A percentile compares a stretch with the other conserved stretches of the same genome.
These are phyloP conservation scores for Wickerhamiella vanderwaltii DNA, from an alignment of 805 yeast species.

Conservation along the genomic window DNA sequence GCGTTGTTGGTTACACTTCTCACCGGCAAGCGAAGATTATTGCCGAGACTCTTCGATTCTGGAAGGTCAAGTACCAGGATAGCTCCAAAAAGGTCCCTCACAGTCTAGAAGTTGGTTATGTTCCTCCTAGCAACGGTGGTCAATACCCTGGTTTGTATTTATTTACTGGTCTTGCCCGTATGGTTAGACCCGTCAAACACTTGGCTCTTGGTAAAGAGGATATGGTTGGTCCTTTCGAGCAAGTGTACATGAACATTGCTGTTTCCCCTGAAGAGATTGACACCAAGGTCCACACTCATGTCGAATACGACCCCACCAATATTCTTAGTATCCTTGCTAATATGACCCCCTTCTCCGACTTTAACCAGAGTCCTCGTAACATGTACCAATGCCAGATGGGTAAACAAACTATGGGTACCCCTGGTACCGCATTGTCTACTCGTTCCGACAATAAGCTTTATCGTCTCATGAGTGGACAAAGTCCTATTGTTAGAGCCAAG, in stretches of 20 bases:
- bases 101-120: slow-evolving; percentile 85
- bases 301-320: slow-evolving; percentile 90
- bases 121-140: slow-evolving; percentile 91
- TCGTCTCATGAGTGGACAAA: slow-evolving; percentile 87
- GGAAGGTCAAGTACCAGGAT: slow-evolving; percentile 58
- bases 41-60: slow-evolving; percentile 79
- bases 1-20: slow-evolving; percentile 84
- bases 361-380: slow-evolving; percentile 97
- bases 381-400: slow-evolving; percentile 99
- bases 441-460: slow-evolving; percentile 92
- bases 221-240: slow-evolving; percentile 94
- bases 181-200: slow-evolving; percentile 92
- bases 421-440: slow-evolving; percentile 87
- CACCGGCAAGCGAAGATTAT: slow-evolving; percentile 77
- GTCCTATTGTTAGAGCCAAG: slow-evolving; percentile 91
- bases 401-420: slow-evolving; percentile 99
- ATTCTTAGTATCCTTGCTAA: slow-evolving; percentile 90
- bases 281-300: slow-evolving; percentile 73
- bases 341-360: slow-evolving; percentile 95
- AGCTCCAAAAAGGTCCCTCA: slow-evolving; percentile 56
- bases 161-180: slow-evolving; percentile 85
- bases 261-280: slow-evolving; percentile 87
- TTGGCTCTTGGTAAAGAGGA: slow-evolving; percentile 75
- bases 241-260: slow-evolving; percentile 92
- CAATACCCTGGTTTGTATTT: slow-evolving; percentile 93